These are phyloP conservation scores for Candida verbasci DNA, from an alignment of 805 yeast species.

Conservation along the genomic window DNA sequence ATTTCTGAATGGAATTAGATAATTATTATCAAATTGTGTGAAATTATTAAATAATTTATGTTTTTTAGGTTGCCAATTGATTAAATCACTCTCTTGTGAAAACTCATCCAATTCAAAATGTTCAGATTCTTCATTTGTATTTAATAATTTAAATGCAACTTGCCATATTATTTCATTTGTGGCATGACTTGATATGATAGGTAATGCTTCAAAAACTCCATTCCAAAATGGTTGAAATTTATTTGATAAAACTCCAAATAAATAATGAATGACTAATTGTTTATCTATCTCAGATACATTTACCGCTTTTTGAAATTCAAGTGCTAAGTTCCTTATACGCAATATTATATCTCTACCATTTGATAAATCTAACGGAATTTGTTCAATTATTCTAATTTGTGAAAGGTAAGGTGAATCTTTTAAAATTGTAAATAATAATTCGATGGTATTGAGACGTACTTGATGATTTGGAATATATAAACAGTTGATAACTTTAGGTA, in stretches of 20 bases:
- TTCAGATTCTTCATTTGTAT: constrained; percentile 12
- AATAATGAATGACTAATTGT: constrained; percentile 28
- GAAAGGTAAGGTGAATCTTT: constrained; percentile 36
- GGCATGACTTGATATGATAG: constrained; percentile 25
- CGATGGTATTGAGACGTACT: constrained; percentile 48
- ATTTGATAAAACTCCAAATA: constrained; percentile 63
- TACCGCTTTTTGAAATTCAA: constrained; percentile 26
- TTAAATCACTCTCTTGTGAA: constrained; percentile 9
- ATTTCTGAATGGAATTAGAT: constrained; percentile 25
- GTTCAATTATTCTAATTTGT: constrained; percentile 59
- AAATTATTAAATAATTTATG: constrained; percentile 41
- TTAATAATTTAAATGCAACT: constrained; percentile 34
- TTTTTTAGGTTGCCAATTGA: constrained; percentile 43
- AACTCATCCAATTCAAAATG: constrained; percentile 5
- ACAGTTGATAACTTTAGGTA: constrained; percentile 20
- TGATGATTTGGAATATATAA: constrained; percentile 47
- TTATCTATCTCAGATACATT: constrained; percentile 15
- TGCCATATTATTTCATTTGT: constrained; percentile 53
- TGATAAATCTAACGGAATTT: constrained; percentile 63
- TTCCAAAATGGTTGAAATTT: constrained; percentile 85
- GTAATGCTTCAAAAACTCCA: constrained; percentile 61
- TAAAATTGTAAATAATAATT: constrained; percentile 35
- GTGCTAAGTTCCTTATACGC: constrained; percentile 58
- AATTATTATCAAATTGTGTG: constrained; percentile 17
- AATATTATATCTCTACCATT: constrained; percentile 72